Evolutionary conservation across 306 rosid species (phyloP), one percentile per base, ranked within the genome.

Genomic region (Cicer bijugum): DNA sequence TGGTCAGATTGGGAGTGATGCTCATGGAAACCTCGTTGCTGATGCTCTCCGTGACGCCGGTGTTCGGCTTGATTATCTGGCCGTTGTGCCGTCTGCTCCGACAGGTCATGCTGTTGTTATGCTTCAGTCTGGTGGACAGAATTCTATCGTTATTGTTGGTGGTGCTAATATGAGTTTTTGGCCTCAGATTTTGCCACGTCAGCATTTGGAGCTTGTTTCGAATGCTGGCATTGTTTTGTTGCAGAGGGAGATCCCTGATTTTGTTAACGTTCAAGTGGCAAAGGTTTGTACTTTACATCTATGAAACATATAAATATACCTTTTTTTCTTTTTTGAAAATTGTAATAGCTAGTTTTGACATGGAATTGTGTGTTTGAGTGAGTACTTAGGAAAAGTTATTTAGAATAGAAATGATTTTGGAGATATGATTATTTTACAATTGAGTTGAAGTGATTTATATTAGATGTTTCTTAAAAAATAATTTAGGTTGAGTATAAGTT

Each of bases 181-280:
- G 98, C 96, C 96, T 16, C 58, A 75, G 52, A 40, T 5, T 6
- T 20, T 91, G 38, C 44, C 83, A 39, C 82, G 81, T 12, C 72
- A 78, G 71, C 86, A 87, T 72, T 77, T 85, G 82, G 85, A 83
- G 79, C 78, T 89, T 55, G 84, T 94, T 8, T 78, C 83, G 37
- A 80, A 59, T n/a, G 96, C 96, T 38, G 97, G 98, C 67, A 91
- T 91, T 53, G 88, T 94, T 81, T 45, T 94, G 80, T 85, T 94
- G 28, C 97, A 91, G 92, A 88, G 98, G 75, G 98, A 94, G 89
- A 89, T 94, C 10, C 97, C 98, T 0, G 97, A 94, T 77, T 63
- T 45, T 37, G 89, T 91, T 69, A 93, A 91, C 47, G 67, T 86
- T 78, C 94, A 94, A 78, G 97, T 89, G 40, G 97, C 98, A 3